phyloP scores from a whole-genome alignment of 345 rosid genomes.

The Mallotus nudiflorus region DNA sequence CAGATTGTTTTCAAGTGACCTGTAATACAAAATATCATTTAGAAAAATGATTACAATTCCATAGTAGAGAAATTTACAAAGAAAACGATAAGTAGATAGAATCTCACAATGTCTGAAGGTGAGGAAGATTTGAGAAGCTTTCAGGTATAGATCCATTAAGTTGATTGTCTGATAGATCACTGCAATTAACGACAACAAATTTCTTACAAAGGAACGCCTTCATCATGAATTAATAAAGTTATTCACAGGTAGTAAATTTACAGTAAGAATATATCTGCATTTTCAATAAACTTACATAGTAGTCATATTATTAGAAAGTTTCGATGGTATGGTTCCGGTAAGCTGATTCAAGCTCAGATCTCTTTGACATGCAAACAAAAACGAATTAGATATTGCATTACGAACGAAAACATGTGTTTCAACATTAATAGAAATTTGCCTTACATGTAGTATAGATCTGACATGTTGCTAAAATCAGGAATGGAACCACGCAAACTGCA shows the following conservation, averaged over 20 bases:
- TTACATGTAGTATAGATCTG: constrained; percentile 59
- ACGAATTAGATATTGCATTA: constrained; percentile 7
- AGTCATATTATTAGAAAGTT: constrained; percentile 58
- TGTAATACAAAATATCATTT: constrained; percentile 37
- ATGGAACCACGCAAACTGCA: constrained; percentile 71
- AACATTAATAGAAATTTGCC: constrained; percentile 20
- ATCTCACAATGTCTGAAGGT: constrained; percentile 79
- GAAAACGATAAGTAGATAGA: not conserved
- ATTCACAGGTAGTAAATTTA: not conserved
- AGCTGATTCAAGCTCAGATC: constrained; percentile 78
- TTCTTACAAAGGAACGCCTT: not conserved
- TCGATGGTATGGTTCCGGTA: constrained; percentile 63
- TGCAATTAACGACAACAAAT: constrained; percentile 42
- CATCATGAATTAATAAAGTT: not conserved
- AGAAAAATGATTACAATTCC: constrained; percentile 5
- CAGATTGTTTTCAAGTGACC: constrained; percentile 71
- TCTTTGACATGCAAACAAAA: constrained; percentile 46
- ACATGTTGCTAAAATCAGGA: constrained; percentile 73
- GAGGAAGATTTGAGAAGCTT: constrained; percentile 64
- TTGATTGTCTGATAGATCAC: constrained; percentile 63
- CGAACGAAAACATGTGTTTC: not conserved
- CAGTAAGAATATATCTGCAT: constrained; percentile 6
- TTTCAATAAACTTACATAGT: constrained; percentile 54
- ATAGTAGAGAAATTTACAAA: constrained; percentile 12
- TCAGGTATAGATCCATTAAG: constrained; percentile 74